Percentiles rank a stretch among this genome's conserved stretches.
phyloP scores from a whole-genome alignment of 805 yeast species.

The Nakazawaea molendinolei region DNA sequence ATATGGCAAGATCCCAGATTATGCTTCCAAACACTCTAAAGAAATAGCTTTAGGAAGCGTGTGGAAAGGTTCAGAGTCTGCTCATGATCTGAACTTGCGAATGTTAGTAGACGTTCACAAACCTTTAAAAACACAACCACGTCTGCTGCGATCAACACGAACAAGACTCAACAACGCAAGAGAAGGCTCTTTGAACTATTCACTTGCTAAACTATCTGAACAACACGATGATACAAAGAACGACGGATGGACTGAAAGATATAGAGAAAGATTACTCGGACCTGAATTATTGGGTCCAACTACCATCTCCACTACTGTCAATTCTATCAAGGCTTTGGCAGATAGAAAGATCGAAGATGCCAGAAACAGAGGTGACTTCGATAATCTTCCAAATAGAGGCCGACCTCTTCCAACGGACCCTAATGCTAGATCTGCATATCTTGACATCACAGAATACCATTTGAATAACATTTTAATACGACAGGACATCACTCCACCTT shows the following conservation, averaged over 20 bases:
- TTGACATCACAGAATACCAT: constrained; percentile 69
- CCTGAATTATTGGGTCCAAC: constrained; percentile 42
- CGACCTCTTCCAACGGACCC: constrained; percentile 38
- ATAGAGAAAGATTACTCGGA: constrained; percentile 57
- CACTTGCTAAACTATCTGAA: constrained; percentile 30
- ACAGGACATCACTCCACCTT: constrained; percentile 81
- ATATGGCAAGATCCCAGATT: constrained; percentile 33
- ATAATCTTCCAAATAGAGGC: constrained; percentile 54
- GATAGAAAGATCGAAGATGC: constrained; percentile 74
- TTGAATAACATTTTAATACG: constrained; percentile 67
- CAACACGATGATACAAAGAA: constrained; percentile 32
- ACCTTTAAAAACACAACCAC: constrained; percentile 22
- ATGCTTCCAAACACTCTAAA: constrained; percentile 35
- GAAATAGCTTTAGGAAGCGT: constrained; percentile 46
- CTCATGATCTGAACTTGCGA: constrained; percentile 39
- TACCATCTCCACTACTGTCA: constrained; percentile 37
- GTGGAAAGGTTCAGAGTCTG: constrained; percentile 54
- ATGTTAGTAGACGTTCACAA: constrained; percentile 49
- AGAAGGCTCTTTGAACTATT: constrained; percentile 62
- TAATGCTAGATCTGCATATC: constrained; percentile 42
- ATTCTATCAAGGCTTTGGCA: constrained; percentile 59
- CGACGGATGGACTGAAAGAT: constrained; percentile 48
- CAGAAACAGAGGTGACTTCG: constrained; percentile 61
- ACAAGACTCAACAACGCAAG: constrained; percentile 52
- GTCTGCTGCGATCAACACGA: constrained; percentile 16